phyloP scores from a whole-genome alignment of 768 basidiomycete genomes.

The Boletus edulis region DNA sequence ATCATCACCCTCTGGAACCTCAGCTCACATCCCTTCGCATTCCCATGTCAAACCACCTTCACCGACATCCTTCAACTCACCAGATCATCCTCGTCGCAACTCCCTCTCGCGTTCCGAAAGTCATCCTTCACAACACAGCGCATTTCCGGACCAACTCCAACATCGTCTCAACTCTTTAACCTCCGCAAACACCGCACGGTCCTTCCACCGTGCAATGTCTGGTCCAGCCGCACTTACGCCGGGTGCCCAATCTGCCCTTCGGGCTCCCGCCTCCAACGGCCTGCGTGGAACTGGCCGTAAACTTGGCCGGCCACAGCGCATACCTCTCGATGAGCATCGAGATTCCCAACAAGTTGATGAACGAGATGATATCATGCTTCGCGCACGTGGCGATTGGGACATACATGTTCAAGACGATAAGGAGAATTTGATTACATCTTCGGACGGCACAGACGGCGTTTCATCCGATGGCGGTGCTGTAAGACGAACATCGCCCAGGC shows the following conservation, averaged over 20 bases:
- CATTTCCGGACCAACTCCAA: slow-evolving; percentile 30
- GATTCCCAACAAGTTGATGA: slow-evolving; percentile 33
- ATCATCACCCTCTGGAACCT: slow-evolving; percentile 24
- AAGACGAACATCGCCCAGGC: slow-evolving; percentile 26
- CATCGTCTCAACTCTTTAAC: slow-evolving; percentile 27
- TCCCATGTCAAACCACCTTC: slow-evolving; percentile 28
- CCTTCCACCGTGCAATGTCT: slow-evolving; percentile 67
- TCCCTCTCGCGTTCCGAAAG: slow-evolving; percentile 70
- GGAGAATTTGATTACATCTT: slow-evolving; percentile 35
- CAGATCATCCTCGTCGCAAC: slow-evolving; percentile 39
- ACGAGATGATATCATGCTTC: slow-evolving; percentile 32
- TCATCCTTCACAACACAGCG: slow-evolving; percentile 42
- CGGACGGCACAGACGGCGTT: slow-evolving; percentile 22
- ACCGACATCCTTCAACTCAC: slow-evolving; percentile 38
- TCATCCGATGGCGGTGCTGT: slow-evolving; percentile 23
- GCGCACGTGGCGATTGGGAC: slow-evolving; percentile 31
- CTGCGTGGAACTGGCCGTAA: slow-evolving; percentile 35
- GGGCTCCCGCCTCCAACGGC: slow-evolving; percentile 31
- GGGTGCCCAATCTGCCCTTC: slow-evolving; percentile 26
- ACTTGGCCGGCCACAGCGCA: slow-evolving; percentile 34
- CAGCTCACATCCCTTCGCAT: slow-evolving; percentile 18
- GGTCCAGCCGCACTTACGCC: slow-evolving; percentile 45
- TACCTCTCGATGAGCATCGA: slow-evolving; percentile 37
- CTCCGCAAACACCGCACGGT: slow-evolving; percentile 36
- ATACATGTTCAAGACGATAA: slow-evolving; percentile 37